A percentile compares a stretch with the other conserved stretches of the same genome.
phyloP scores from a whole-genome alignment of 2,329 filamentous ascomycete species.

The Sporothrix brasiliensis region DNA sequence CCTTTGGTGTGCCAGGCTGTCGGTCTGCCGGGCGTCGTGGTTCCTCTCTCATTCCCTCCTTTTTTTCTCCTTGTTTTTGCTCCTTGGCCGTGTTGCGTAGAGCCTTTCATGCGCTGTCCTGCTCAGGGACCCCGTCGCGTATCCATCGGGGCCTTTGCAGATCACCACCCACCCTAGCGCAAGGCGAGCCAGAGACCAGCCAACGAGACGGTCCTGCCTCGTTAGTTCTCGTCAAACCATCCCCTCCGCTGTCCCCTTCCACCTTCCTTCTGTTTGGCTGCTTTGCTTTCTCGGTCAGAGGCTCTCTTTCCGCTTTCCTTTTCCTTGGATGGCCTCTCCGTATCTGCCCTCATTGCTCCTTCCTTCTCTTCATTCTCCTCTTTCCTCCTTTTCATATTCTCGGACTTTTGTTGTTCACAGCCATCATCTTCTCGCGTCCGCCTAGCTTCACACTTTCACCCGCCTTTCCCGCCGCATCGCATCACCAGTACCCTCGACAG shows the following conservation, averaged over 20 bases:
- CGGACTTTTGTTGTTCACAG: not conserved
- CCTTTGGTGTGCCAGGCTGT: slow-evolving; percentile 4
- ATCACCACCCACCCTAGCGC: slow-evolving; percentile 29
- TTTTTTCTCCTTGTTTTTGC: slow-evolving; percentile 7
- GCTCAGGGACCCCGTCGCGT: slow-evolving; percentile 8
- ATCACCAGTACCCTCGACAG: slow-evolving; percentile 12
- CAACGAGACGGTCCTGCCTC: slow-evolving; percentile 3
- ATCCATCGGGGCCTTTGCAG: slow-evolving; percentile 22
- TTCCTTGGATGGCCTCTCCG: slow-evolving; percentile 5
- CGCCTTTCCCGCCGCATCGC: not conserved
- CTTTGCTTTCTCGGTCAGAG: slow-evolving; percentile 21
- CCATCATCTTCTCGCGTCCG: not conserved
- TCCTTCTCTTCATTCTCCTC: not conserved
- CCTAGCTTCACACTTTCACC: not conserved
- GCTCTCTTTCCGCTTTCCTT: slow-evolving; percentile 22
- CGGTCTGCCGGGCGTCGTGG: not conserved
- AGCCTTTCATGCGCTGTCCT: slow-evolving; percentile 14
- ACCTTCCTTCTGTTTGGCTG: slow-evolving; percentile 26
- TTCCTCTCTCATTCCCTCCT: not conserved
- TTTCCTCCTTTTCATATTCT: not conserved
- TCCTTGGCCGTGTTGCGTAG: not conserved
- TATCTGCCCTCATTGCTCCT: not conserved
- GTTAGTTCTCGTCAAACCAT: slow-evolving; percentile 8
- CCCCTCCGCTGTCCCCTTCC: slow-evolving; percentile 22
- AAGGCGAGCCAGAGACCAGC: slow-evolving; percentile 11